These are phyloP conservation scores for Tricholoma saponaceum DNA, from an alignment of 768 basidiomycete genomes.

Conservation along the genomic window DNA sequence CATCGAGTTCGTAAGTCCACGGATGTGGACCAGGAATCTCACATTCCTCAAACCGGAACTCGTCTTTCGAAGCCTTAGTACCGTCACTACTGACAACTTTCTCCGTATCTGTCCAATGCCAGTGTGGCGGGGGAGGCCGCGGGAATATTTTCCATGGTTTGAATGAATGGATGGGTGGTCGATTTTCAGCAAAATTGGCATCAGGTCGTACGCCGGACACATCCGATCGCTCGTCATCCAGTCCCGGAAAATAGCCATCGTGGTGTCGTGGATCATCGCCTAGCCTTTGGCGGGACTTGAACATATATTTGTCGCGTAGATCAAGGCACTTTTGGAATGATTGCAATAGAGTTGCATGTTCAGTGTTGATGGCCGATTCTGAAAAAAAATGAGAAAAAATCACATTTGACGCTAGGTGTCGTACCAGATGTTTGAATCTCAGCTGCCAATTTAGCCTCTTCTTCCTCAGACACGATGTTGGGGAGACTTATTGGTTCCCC, in stretches of 20 bases:
- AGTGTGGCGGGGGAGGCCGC: slow-evolving; percentile 89
- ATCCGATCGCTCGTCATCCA: slow-evolving; percentile 58
- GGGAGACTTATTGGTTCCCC: slow-evolving; percentile 20
- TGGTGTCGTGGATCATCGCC: slow-evolving; percentile 95
- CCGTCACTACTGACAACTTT: slow-evolving; percentile 41
- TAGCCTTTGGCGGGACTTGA: slow-evolving; percentile 80
- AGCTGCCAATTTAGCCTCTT: slow-evolving; percentile 21
- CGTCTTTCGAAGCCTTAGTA: slow-evolving; percentile 27
- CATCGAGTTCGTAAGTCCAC: slow-evolving; percentile 72
- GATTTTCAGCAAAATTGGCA: slow-evolving; percentile 29
- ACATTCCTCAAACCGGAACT: slow-evolving; percentile 70
- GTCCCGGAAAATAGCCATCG: slow-evolving; percentile 71
- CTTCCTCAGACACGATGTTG: slow-evolving; percentile 28
- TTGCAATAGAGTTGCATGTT: slow-evolving; percentile 56
- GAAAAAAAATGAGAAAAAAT: slow-evolving; percentile 2
- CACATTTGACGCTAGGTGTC: slow-evolving; percentile 3
- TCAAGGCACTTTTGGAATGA: slow-evolving; percentile 83
- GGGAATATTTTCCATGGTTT: slow-evolving; percentile 89
- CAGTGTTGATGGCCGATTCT: slow-evolving; percentile 36
- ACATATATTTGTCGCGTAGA: slow-evolving; percentile 94
- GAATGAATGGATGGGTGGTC: slow-evolving; percentile 28
- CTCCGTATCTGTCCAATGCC: slow-evolving; percentile 75
- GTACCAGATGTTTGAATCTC: slow-evolving; percentile 29
- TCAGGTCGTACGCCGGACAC: slow-evolving; percentile 69
- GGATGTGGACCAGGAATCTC: slow-evolving; percentile 64